Percentiles rank a stretch among this genome's conserved stretches.
Conservation (phyloP, 2,329 filamentous ascomycete species). For the Fusarium nisikadoi region DNA sequence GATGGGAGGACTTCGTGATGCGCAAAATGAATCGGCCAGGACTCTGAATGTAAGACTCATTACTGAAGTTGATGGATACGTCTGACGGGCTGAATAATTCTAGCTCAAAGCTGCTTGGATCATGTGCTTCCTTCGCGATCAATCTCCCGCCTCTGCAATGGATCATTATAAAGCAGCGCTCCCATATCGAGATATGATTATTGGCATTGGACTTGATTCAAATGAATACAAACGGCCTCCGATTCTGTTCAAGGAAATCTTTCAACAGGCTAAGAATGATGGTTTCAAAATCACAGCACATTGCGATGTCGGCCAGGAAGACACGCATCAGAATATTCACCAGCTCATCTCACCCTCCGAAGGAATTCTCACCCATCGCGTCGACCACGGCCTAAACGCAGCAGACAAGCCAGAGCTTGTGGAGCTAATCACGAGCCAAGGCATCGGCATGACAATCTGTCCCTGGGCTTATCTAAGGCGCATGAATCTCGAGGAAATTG, state of each 20-base stretch:
- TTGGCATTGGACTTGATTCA: neutral
- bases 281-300: neutral
- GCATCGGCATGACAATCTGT: neutral
- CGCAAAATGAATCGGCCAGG: neutral
- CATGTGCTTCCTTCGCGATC: neutral
- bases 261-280: fast-evolving
- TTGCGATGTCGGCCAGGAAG: neutral
- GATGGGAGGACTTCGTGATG: neutral
- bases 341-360: neutral
- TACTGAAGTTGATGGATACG: fast-evolving
- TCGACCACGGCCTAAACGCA: neutral
- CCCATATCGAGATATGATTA: neutral
- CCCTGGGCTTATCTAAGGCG: neutral
- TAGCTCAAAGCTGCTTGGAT: neutral
- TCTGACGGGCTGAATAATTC: neutral
- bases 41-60: neutral
- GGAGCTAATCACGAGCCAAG: neutral
- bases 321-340: neutral
- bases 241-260: neutral
- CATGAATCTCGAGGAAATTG: neutral
- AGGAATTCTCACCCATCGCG: neutral
- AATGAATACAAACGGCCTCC: neutral
- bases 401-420: neutral
- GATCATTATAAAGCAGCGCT: neutral
- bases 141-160: neutral